phyloP scores from a whole-genome alignment of 2,329 filamentous ascomycete genomes.

The Hymenoscyphus scutula region DNA sequence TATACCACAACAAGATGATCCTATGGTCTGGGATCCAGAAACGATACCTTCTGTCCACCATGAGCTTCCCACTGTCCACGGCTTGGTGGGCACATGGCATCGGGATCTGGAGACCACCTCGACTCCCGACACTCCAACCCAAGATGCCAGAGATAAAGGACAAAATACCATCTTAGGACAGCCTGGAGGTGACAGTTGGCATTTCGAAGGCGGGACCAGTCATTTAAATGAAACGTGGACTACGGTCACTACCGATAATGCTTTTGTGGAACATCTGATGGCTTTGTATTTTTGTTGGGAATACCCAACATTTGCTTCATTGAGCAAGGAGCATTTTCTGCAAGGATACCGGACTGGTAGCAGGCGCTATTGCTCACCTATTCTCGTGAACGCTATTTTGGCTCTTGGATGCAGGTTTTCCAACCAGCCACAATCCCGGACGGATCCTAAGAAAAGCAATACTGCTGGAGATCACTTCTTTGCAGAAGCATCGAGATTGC shows the following conservation, averaged over 20 bases:
- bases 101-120: conserved; percentile 13
- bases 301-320: conserved; percentile 70
- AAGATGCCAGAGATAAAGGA: conserved; percentile 43
- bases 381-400: conserved; percentile 25
- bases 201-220: conserved; percentile 59
- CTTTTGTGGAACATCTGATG: conserved; percentile 61
- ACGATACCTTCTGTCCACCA: conserved; percentile 30
- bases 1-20: not conserved
- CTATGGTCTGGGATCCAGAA: conserved; percentile 34
- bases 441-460: conserved; percentile 59
- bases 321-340: conserved; percentile 49
- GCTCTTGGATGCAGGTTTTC: conserved; percentile 67
- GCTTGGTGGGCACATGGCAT: conserved; percentile 41
- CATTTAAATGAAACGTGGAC: conserved; percentile 71
- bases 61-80: conserved; percentile 44
- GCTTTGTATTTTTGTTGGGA: conserved; percentile 73
- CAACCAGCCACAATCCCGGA: conserved; percentile 61
- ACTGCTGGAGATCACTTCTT: conserved; percentile 74
- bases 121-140: conserved; percentile 16
- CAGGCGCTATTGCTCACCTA: conserved; percentile 42
- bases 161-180: conserved; percentile 55
- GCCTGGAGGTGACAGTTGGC: conserved; percentile 61
- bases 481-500: conserved; percentile 61
- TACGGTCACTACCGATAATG: conserved; percentile 54
- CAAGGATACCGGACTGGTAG: conserved; percentile 25